A percentile compares a stretch with the other conserved stretches of the same genome.
Conservation (phyloP, 2,329 filamentous ascomycete species). For the Calonectria multiphialidica region DNA sequence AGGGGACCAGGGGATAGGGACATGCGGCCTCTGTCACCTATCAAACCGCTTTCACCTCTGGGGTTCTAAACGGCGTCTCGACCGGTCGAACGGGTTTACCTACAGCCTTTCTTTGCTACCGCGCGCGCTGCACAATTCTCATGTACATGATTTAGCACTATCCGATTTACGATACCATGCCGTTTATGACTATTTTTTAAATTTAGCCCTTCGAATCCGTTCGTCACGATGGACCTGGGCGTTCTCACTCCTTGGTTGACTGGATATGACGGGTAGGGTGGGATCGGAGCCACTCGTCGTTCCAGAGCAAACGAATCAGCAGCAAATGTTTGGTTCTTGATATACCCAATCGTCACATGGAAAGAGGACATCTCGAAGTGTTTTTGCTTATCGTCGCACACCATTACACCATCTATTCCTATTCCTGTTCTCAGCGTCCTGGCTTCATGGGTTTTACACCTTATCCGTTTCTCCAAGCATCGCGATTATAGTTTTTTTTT, state of each 20-base stretch:
- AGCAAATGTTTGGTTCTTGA: slow-evolving; percentile 34
- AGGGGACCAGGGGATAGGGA: slow-evolving; percentile 57
- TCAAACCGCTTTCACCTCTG: slow-evolving; percentile 74
- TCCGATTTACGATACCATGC: slow-evolving; percentile 50
- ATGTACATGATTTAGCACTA: slow-evolving; percentile 33
- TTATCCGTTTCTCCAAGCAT: neutral
- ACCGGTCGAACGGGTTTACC: slow-evolving; percentile 12
- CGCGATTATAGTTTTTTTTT: slow-evolving; percentile 4
- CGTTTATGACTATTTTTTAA: slow-evolving; percentile 46
- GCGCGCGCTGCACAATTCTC: slow-evolving; percentile 25
- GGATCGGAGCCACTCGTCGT: slow-evolving; percentile 21
- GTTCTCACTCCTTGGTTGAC: slow-evolving; percentile 24
- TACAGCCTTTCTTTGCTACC: slow-evolving; percentile 16
- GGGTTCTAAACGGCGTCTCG: slow-evolving; percentile 58
- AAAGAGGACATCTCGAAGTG: slow-evolving; percentile 27
- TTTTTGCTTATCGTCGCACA: slow-evolving; percentile 12
- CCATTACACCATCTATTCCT: slow-evolving; percentile 23
- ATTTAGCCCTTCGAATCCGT: slow-evolving; percentile 27
- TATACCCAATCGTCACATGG: slow-evolving; percentile 40
- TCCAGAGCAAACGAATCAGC: slow-evolving; percentile 28
- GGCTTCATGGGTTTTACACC: slow-evolving; percentile 21
- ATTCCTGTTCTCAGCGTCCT: slow-evolving; percentile 28
- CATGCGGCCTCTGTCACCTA: slow-evolving; percentile 71
- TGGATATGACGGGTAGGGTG: slow-evolving; percentile 24
- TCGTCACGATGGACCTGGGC: slow-evolving; percentile 30